Evolutionary conservation across 768 basidiomycete genomes (phyloP).

Genomic region (Boletus rubropictus): DNA sequence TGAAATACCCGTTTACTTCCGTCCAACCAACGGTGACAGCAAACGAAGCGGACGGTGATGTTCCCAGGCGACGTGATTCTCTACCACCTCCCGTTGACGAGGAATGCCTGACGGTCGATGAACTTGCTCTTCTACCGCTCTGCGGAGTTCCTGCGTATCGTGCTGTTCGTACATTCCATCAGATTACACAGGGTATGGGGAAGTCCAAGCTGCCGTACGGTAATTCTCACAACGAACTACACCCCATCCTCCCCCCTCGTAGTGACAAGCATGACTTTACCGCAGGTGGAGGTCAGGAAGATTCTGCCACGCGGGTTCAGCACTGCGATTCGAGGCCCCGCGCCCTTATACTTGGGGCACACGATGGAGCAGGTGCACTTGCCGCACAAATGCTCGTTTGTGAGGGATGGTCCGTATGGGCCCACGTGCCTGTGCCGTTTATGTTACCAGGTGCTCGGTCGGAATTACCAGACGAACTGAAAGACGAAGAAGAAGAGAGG

Average conservation of each 20-base stretch:
- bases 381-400: conserved; percentile 70
- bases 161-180: conserved; percentile 63
- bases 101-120: conserved; percentile 47
- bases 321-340: conserved; percentile 27
- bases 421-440: conserved; percentile 48
- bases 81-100: conserved; percentile 6
- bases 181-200: conserved; percentile 25
- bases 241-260: conserved; percentile 24
- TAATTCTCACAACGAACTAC: conserved; percentile 24
- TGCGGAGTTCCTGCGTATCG: conserved; percentile 79
- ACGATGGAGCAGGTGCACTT: conserved; percentile 71
- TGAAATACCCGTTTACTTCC: conserved; percentile 21
- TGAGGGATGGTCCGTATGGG: conserved; percentile 69
- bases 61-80: conserved; percentile 9
- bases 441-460: conserved; percentile 30
- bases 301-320: background rate
- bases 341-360: conserved; percentile 65
- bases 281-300: conserved; percentile 24
- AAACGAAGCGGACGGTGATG: conserved; percentile 5
- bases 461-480: conserved; percentile 32
- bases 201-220: conserved; percentile 22
- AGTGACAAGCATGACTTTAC: conserved; percentile 22
- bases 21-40: conserved; percentile 8
- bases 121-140: conserved; percentile 75
- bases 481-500: conserved; percentile 28